Evolutionary conservation across 805 yeast species (phyloP).

Genomic region (Candida tibetensis): DNA sequence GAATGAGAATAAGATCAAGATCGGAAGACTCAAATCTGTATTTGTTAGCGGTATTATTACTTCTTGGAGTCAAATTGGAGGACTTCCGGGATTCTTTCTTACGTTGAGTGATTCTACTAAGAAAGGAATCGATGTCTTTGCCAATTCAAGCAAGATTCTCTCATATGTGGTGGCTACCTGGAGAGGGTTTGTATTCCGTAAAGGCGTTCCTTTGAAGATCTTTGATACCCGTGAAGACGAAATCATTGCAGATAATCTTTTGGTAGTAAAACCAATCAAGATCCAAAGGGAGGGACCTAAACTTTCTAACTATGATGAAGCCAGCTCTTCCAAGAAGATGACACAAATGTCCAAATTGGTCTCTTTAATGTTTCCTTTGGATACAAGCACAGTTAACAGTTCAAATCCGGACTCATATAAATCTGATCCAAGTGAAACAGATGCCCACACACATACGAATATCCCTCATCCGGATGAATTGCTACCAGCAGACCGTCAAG

Average conservation of each 20-base stretch:
- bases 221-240: conserved; percentile 28
- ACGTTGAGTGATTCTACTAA: conserved; percentile 79
- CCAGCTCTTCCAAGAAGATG: background rate
- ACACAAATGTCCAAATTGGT: conserved; percentile 36
- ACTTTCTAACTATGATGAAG: background rate
- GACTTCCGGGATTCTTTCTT: conserved; percentile 83
- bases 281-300: conserved; percentile 13
- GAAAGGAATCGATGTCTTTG: conserved; percentile 51
- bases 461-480: conserved; percentile 24
- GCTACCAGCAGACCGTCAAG: conserved; percentile 30
- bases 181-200: conserved; percentile 83
- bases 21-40: conserved; percentile 59
- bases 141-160: conserved; percentile 34
- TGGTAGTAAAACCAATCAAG: conserved; percentile 39
- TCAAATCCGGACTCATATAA: conserved; percentile 37
- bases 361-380: conserved; percentile 56
- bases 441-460: conserved; percentile 36
- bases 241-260: conserved; percentile 33
- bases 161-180: conserved; percentile 68
- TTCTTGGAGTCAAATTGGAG: conserved; percentile 80
- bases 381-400: conserved; percentile 38
- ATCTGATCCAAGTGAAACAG: conserved; percentile 36
- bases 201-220: conserved; percentile 55
- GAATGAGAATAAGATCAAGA: conserved; percentile 54
- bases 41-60: conserved; percentile 73